phyloP scores from a whole-genome alignment of 1,139 yeast species.

The Saccharomyces hybrid region DNA sequence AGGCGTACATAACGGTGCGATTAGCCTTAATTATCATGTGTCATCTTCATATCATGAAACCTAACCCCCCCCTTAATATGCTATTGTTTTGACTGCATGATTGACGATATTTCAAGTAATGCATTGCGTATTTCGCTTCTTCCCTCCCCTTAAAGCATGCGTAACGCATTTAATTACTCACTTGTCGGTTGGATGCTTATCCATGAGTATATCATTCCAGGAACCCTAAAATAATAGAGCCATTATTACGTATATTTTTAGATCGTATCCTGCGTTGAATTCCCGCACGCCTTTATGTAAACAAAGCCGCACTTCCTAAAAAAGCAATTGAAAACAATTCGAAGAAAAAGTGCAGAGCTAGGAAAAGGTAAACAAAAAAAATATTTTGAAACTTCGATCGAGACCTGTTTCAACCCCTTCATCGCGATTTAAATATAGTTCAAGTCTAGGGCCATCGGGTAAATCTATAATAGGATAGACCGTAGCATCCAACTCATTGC shows the following conservation, averaged over 20 bases:
- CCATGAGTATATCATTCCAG: not conserved
- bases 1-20: no score
- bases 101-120: not conserved
- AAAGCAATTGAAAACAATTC: not conserved
- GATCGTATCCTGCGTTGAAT: not conserved
- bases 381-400: not conserved
- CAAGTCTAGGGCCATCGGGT: not conserved
- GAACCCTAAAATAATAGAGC: not conserved
- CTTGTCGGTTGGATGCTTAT: not conserved
- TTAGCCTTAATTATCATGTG: not conserved
- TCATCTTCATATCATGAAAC: no score
- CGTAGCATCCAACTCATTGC: not conserved
- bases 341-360: not conserved
- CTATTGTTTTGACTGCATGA: not conserved
- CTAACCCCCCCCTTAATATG: not conserved
- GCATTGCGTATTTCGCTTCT: not conserved
- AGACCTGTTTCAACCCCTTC: not conserved
- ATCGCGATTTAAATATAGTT: not conserved
- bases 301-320: slow-evolving; percentile 1
- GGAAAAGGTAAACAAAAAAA: slow-evolving; percentile 1
- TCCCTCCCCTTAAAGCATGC: not conserved
- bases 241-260: not conserved
- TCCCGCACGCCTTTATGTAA: not conserved
- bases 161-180: not conserved
- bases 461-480: not conserved